phyloP scores from a whole-genome alignment of 371 early-diverging fungal species.

The Lichtheimia hyalospora region DNA sequence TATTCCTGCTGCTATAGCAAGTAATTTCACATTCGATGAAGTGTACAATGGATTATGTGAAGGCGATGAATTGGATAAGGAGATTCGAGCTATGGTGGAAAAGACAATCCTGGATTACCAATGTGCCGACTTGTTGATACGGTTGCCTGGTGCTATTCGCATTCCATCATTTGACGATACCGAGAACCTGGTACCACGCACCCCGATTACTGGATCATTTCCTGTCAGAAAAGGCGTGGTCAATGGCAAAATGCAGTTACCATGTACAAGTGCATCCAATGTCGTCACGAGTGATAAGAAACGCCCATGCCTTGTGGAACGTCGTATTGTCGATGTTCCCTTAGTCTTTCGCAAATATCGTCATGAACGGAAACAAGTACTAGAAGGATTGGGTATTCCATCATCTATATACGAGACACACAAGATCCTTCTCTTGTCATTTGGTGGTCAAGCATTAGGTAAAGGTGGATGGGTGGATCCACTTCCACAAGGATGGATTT shows the following conservation, averaged over 20 bases:
- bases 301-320: constrained; percentile 14
- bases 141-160: constrained; percentile 69
- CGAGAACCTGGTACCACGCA: constrained; percentile 33
- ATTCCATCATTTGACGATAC: constrained; percentile 65
- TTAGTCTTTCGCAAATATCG: constrained; percentile 61
- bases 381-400: constrained; percentile 61
- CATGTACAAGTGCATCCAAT: constrained; percentile 34
- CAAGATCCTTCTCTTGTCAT: constrained; percentile 69
- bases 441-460: constrained; percentile 72
- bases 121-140: constrained; percentile 60
- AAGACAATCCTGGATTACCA: constrained; percentile 57
- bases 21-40: constrained; percentile 81
- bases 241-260: constrained; percentile 42
- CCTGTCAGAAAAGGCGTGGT: constrained; percentile 34
- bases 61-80: constrained; percentile 53
- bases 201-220: constrained; percentile 20
- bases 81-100: constrained; percentile 49
- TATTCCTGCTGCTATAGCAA: constrained; percentile 68
- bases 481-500: constrained; percentile 76
- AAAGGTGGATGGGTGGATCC: constrained; percentile 54
- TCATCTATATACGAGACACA: constrained; percentile 51
- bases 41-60: constrained; percentile 65
- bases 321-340: constrained; percentile 59
- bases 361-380: constrained; percentile 50
- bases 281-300: constrained; percentile 16